These are phyloP conservation scores for Glycyrrhiza uralensis DNA, from an alignment of 306 rosid genomes.

Conservation along the genomic window DNA sequence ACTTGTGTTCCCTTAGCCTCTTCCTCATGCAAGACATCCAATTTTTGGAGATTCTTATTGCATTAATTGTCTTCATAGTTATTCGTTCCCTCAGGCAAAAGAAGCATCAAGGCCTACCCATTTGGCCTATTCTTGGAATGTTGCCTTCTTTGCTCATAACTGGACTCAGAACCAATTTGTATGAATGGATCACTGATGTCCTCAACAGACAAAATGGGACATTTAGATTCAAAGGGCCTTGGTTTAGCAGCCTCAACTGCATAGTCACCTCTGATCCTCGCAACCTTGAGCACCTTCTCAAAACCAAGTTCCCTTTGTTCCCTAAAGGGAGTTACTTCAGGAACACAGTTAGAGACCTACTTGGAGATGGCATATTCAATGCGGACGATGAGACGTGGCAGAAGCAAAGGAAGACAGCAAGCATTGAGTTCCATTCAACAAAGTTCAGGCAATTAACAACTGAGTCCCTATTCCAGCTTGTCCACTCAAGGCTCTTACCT, in stretches of 20 bases:
- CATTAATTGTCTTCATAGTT: constrained; percentile 48
- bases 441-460: constrained; percentile 60
- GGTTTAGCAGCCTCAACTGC: constrained; percentile 61
- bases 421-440: constrained; percentile 84
- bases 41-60: constrained; percentile 53
- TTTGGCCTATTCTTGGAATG: constrained; percentile 87
- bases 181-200: constrained; percentile 65
- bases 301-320: constrained; percentile 58
- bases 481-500: constrained; percentile 58
- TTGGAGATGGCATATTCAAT: constrained; percentile 77
- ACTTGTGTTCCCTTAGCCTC: neutral
- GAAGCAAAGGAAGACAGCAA: constrained; percentile 76
- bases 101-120: constrained; percentile 53
- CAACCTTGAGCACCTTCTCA: constrained; percentile 83
- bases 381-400: constrained; percentile 85
- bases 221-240: constrained; percentile 66
- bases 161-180: constrained; percentile 41
- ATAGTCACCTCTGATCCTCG: constrained; percentile 79
- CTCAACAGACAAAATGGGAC: constrained; percentile 53
- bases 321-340: constrained; percentile 81
- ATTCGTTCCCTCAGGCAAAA: constrained; percentile 66
- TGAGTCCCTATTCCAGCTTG: constrained; percentile 63
- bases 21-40: constrained; percentile 44
- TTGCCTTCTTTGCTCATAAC: constrained; percentile 61
- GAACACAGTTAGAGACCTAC: constrained; percentile 62